A percentile compares a stretch with the other conserved stretches of the same genome.
Evolutionary conservation across 768 basidiomycete genomes (phyloP).

Genomic region (Tylopilus sp.): DNA sequence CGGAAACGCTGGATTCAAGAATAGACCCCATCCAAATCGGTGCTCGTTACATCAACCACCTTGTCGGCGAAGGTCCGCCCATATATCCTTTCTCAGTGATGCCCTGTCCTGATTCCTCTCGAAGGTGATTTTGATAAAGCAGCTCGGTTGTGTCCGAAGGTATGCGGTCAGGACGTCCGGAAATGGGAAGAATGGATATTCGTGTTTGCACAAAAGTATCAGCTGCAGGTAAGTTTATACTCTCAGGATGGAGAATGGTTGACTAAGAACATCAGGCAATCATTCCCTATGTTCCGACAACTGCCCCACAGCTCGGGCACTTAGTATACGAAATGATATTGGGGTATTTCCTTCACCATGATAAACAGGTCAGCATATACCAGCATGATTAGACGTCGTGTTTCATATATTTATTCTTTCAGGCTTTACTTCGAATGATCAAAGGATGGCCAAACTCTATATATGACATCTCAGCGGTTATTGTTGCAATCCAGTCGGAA

Average conservation of each 20-base stretch:
- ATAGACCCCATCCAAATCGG: conserved; percentile 72
- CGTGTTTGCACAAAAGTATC: conserved; percentile 74
- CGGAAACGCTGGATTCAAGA: conserved; percentile 35
- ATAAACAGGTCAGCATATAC: conserved; percentile 58
- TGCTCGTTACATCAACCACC: conserved; percentile 78
- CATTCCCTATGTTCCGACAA: conserved; percentile 86
- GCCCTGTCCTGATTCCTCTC: neutral
- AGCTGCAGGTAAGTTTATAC: conserved; percentile 59
- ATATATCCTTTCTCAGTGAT: neutral
- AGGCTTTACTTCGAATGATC: conserved; percentile 78
- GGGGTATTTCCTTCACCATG: conserved; percentile 76
- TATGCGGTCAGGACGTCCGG: conserved; percentile 73
- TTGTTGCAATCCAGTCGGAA: conserved; percentile 83
- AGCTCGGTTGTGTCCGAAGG: conserved; percentile 78
- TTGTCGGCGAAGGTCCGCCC: conserved; percentile 71
- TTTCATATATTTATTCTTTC: conserved; percentile 1
- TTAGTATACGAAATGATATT: conserved; percentile 95
- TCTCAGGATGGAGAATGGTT: neutral
- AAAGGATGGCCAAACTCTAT: conserved; percentile 89
- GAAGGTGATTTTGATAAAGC: conserved; percentile 71
- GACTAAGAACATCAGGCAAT: conserved; percentile 52
- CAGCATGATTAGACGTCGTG: neutral
- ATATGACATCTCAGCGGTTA: conserved; percentile 84
- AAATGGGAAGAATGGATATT: conserved; percentile 98
- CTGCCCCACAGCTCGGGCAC: conserved; percentile 73